Base-by-base conservation (phyloP, 257 asterid species). In the Verbena officinalis region DNA sequence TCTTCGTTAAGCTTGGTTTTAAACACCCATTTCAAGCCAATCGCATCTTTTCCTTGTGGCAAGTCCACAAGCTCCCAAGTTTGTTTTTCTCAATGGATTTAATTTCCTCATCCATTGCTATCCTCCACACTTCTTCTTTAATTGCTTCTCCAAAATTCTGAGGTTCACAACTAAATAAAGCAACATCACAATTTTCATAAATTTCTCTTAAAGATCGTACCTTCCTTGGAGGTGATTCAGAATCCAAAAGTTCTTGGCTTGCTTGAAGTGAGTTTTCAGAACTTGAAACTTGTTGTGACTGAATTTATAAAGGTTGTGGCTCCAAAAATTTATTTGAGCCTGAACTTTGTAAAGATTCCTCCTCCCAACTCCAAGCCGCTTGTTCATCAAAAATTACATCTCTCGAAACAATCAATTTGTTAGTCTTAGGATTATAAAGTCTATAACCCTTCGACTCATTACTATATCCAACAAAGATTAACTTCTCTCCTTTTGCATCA, bases 401-500 rank as follows among this genome's bases (percentile, higher is more conserved):
- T 55, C 24, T 46, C 23, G 76, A 64, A 27, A 70, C 17, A 2
- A 61, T 15, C 2, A 62, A 11, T 54, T 62, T 19, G 10, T 55
- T 27, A 20, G 51, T 53, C 4, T 33, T 7, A 3, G 62, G 55
- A 56, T 66, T 54, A 23, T 8, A 55, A 7, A 54, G 55, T 36
- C 49, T 16, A 3, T 64, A 64, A 5, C 57, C 67, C 30, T 72
- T 57, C 3, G 51, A 57, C 3, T 65, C 68, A 16, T 56, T 33
- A 12, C 31, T 65, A 4, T 64, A 72, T 8, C 77, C 56, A 6
- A 65, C 10, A 30, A 56, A 58, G 5, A 72, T 19, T 0, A 49
- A 4, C 22, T 59, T 73, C 20, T 1, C 38, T 13, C 9, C 64
- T 63, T 3, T 27, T 27, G 33, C 33, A 27, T 27, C 33, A 27